Base-by-base conservation (phyloP, 2,329 filamentous ascomycete species). In the Botrytis aclada region DNA sequence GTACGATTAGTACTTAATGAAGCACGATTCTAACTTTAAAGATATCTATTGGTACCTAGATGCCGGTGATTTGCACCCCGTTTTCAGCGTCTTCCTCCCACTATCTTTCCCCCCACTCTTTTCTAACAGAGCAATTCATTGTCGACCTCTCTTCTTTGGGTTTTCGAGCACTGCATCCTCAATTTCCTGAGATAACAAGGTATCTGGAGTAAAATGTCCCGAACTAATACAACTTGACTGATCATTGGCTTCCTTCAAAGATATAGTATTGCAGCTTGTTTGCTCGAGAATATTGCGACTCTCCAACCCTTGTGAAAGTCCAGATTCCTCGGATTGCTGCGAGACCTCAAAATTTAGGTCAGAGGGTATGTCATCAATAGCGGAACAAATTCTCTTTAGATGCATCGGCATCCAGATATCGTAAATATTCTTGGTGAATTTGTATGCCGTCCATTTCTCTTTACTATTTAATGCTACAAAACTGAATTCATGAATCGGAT, bases 391-490 rank as follows among this genome's bases (percentile, higher is more conserved):
- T 73, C 77, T 77, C 76, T 80, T 76, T 22, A 81, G 73, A 71
- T 82, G 80, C 62, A 67, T 72, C 22, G 76, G 79, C 75, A 78
- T 76, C 79, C 77, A 81, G 20, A 70, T 71, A 61, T 81, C 73
- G 71, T 81, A 82, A 64, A 82, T 72, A 61, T 77, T 81, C 56
- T 75, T 80, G 18, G 75, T 79, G 70, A 76, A 77, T 39, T 67
- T 74, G 51, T 76, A 76, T 37, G 73, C 60, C 1, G 71, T 73
- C 73, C 71, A 82, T 74, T 77, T 82, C 8, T 81, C 77, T 69
- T 71, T 81, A 14, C 80, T 77, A 32, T 80, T 75, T 29, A 74
- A 16, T 16, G 3, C 72, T 0, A 75, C 76, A 61, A 81, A 79
- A 71, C 69, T 32, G 71, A 81, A 81, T 14, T n/a, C 62, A 47